Base-by-base conservation (phyloP, 2,329 filamentous ascomycete genomes). In the Xylariaceae sp. region DNA sequence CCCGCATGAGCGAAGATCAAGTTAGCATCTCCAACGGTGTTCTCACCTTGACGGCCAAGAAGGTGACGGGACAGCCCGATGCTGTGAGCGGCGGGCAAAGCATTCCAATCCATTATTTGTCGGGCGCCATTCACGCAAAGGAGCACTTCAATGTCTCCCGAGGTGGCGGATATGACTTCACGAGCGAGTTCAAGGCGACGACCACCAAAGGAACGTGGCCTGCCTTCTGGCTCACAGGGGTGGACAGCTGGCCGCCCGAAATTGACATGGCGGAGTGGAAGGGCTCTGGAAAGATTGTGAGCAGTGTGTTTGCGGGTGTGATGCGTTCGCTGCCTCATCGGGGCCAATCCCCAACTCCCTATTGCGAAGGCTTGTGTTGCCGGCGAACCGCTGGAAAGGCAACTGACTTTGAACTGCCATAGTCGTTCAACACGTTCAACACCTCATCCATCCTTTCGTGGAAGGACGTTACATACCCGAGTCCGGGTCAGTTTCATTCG, bases 181-280 rank as follows among this genome's bases (percentile, higher is more conserved):
- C 60, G 8, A 73, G 68, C 45, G 71, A 74, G 57, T 71, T 76
- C 59, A 64, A 63, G 48, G 74, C 73, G 5, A 68, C 72, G 8
- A 71, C 71, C 1, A 63, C 64, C 1, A 66, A 70, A 54, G 74
- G 77, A 6, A 80, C 78, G 0, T 83, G 80, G 80, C 80, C 80
- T 0, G 80, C 80, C 0, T 83, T 83, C 60, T 83, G 80, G 80
- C 66, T 83, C 13, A 81, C 78, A 1, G 78, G 72, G 0, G 78
- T 78, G 0, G 63, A 78, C 42, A 71, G 73, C 0, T 83, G 80
- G 80, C 80, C 80, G 15, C 80, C 80, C 0, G 80, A 83, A 72
- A 75, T 83, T 51, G 80, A 83, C 62, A 73, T 83, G 67, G 80
- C 80, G 1, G 80, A 83, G 66, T 83, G 80, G 80, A 83, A 83